Conservation (phyloP, 2,329 filamentous ascomycete genomes). For the Lanzia echinophila region DNA sequence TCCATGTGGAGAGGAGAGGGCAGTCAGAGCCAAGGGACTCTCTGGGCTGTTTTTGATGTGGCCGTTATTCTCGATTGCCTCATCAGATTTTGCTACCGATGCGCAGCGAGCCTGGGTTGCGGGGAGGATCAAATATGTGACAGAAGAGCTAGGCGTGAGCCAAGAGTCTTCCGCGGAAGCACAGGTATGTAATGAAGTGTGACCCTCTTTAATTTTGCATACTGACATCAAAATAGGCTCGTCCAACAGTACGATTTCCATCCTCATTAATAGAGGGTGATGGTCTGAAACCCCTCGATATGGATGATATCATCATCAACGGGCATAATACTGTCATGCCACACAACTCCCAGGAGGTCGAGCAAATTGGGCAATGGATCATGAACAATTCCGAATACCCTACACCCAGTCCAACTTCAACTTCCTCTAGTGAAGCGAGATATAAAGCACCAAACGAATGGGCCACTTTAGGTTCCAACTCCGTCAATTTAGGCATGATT, state of each 20-base stretch:
- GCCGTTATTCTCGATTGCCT: constrained; percentile 19
- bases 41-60: constrained; percentile 23
- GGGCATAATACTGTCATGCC: no score
- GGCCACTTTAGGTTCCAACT: neutral
- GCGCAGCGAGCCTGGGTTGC: constrained; percentile 17
- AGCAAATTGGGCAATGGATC: neutral
- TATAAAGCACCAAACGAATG: neutral
- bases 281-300: neutral
- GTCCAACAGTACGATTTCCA: neutral
- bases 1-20: constrained; percentile 41
- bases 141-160: constrained; percentile 20
- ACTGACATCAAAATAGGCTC: neutral
- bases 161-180: constrained; percentile 11
- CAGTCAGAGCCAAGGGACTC: constrained; percentile 13
- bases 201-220: neutral
- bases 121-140: constrained; percentile 21
- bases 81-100: constrained; percentile 19
- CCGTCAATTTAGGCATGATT: neutral
- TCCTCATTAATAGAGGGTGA: constrained; percentile 1
- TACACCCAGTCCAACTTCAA: constrained; percentile 1
- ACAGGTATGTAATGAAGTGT: neutral
- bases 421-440: neutral
- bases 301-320: neutral
- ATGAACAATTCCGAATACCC: neutral
- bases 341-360: neutral